Evolutionary conservation across 345 rosid genomes (phyloP).

Genomic region (Euphorbia pulcherrima): DNA sequence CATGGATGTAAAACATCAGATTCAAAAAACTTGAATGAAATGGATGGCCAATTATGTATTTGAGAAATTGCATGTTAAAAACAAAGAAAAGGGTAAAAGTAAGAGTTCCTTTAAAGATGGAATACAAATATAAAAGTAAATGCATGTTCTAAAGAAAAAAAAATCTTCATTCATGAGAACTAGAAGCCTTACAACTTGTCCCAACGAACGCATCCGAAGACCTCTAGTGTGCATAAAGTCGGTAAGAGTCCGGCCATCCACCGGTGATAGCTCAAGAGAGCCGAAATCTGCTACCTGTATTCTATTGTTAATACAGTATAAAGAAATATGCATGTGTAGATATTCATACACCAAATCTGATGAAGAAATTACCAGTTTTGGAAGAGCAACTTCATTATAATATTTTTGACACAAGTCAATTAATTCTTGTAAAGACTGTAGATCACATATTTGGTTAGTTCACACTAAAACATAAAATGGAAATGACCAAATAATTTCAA

Average conservation of each 20-base stretch:
- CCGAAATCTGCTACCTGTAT: conserved; percentile 98
- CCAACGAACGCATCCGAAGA: conserved; percentile 89
- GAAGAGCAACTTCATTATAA: conserved; percentile 87
- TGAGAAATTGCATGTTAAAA: neutral
- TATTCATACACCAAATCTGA: conserved; percentile 11
- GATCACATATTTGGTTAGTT: conserved; percentile 31
- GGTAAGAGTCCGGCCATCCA: conserved; percentile 95
- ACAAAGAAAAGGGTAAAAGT: neutral
- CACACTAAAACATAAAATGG: conserved; percentile 15
- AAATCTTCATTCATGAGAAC: conserved; percentile 10
- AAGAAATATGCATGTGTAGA: conserved; percentile 5
- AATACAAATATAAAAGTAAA: neutral
- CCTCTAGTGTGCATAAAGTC: conserved; percentile 99
- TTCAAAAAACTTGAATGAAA: conserved; percentile 2
- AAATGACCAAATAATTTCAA: conserved; percentile 14
- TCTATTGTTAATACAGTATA: conserved; percentile 18
- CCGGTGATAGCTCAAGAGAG: conserved; percentile 96
- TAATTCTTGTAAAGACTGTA: conserved; percentile 79
- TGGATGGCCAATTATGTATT: neutral
- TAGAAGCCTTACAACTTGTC: conserved; percentile 81
- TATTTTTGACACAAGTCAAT: conserved; percentile 76
- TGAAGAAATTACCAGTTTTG: conserved; percentile 67
- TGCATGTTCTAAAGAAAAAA: conserved; percentile 9
- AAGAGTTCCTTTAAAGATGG: neutral
- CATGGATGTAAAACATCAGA: conserved; percentile 5